Evolutionary conservation across 495 filamentous ascomycete species (phyloP).

Genomic region (Talaromyces thailandensis): DNA sequence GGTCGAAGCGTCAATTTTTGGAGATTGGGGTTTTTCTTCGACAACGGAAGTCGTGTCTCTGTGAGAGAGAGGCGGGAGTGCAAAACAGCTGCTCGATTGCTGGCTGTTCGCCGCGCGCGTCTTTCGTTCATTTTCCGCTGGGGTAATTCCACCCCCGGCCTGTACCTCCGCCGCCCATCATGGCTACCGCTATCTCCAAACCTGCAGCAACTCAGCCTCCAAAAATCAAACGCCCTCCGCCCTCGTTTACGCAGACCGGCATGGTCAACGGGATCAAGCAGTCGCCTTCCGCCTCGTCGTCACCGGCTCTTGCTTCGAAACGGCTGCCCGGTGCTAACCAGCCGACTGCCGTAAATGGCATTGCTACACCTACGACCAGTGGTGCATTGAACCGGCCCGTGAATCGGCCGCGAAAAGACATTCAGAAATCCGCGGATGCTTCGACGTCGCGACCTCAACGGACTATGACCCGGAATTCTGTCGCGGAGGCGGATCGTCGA

Average conservation of each 20-base stretch:
- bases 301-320: slow-evolving; percentile 56
- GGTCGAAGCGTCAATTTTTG: slow-evolving; percentile 34
- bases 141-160: slow-evolving; percentile 3
- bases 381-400: slow-evolving; percentile 37
- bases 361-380: slow-evolving; percentile 24
- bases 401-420: slow-evolving; percentile 44
- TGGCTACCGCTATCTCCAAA: slow-evolving; percentile 48
- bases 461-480: slow-evolving; percentile 21
- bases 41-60: slow-evolving; percentile 15
- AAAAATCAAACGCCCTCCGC: slow-evolving; percentile 68
- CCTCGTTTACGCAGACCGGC: slow-evolving; percentile 54
- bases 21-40: slow-evolving; percentile 23
- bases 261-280: slow-evolving; percentile 49
- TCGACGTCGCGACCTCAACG: slow-evolving; percentile 20
- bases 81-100: slow-evolving; percentile 6
- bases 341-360: slow-evolving; percentile 22
- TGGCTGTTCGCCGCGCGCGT: slow-evolving; percentile 15
- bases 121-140: neutral
- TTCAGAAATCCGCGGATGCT: slow-evolving; percentile 35
- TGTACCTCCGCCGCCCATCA: slow-evolving; percentile 15
- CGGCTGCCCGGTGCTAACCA: slow-evolving; percentile 43
- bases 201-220: slow-evolving; percentile 46
- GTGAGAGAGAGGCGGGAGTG: neutral
- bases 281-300: slow-evolving; percentile 54
- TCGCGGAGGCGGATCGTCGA: slow-evolving; percentile 25